These are phyloP conservation scores for Cryphonectria parasitica DNA, from an alignment of 2,329 filamentous ascomycete genomes.

Conservation along the genomic window DNA sequence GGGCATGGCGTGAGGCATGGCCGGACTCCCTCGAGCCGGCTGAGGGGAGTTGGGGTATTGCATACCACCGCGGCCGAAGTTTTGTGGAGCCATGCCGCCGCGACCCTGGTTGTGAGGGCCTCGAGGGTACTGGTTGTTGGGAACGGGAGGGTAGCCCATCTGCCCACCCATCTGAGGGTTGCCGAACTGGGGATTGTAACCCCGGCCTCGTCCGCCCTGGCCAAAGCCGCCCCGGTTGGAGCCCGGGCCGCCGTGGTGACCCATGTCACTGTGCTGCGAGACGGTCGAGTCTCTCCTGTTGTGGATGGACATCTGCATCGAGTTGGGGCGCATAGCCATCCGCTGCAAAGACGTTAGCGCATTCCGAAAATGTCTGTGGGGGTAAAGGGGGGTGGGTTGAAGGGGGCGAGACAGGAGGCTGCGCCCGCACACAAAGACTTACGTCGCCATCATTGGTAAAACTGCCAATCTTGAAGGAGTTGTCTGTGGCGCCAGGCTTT, in stretches of 20 bases:
- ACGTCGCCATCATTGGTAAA: slow-evolving; percentile 81
- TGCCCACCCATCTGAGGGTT: slow-evolving; percentile 54
- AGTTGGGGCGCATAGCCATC: slow-evolving; percentile 67
- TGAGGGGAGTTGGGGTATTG: slow-evolving; percentile 69
- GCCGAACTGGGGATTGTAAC: slow-evolving; percentile 33
- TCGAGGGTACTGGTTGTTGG: slow-evolving; percentile 40
- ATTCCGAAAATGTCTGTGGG: slow-evolving; percentile 24
- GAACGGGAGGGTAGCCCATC: slow-evolving; percentile 48
- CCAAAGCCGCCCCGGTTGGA: slow-evolving; percentile 61
- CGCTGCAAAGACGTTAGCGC: slow-evolving; percentile 48
- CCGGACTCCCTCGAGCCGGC: slow-evolving; percentile 66
- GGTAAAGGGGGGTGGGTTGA: slow-evolving; percentile 24
- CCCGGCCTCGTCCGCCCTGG: slow-evolving; percentile 55
- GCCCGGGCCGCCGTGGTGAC: slow-evolving; percentile 61
- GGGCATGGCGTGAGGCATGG: slow-evolving; percentile 65
- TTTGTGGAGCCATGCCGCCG: slow-evolving; percentile 51
- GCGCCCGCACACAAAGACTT: slow-evolving; percentile 46
- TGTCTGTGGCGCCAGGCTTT: slow-evolving; percentile 66
- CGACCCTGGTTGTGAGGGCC: slow-evolving; percentile 45
- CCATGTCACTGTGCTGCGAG: slow-evolving; percentile 76
- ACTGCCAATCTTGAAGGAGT: slow-evolving; percentile 73
- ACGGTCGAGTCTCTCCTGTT: slow-evolving; percentile 86
- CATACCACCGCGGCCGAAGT: slow-evolving; percentile 47
- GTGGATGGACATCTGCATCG: slow-evolving; percentile 59
- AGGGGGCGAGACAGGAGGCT: not conserved